Evolutionary conservation across 805 yeast species (phyloP).

Genomic region (Yarrowia sp.): DNA sequence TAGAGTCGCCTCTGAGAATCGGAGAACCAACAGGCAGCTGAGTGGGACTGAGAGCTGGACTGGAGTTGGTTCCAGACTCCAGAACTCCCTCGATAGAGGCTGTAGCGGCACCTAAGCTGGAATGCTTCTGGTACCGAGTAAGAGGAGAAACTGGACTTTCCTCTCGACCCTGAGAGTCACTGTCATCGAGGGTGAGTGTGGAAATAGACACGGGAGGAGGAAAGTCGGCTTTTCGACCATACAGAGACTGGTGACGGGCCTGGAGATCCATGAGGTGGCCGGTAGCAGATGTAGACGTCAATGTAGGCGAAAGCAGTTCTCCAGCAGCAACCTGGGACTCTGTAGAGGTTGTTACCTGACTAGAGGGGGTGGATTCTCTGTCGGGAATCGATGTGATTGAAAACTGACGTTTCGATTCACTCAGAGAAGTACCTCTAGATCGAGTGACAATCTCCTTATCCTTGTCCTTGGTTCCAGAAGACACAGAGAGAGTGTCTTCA

Average conservation of each 20-base stretch:
- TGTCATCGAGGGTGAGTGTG: constrained; percentile 20
- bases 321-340: constrained; percentile 34
- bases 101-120: background rate
- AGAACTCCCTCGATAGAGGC: constrained; percentile 31
- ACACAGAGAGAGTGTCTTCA: constrained; percentile 9
- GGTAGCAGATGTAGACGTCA: constrained; percentile 19
- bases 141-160: constrained; percentile 27
- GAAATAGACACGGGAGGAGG: constrained; percentile 29
- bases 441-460: constrained; percentile 24
- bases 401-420: constrained; percentile 24
- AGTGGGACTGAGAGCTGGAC: constrained; percentile 18
- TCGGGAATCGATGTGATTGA: constrained; percentile 29
- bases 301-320: constrained; percentile 34
- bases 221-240: constrained; percentile 21
- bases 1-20: constrained; percentile 19
- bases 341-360: constrained; percentile 13
- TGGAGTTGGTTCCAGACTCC: constrained; percentile 22
- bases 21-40: constrained; percentile 31
- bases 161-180: constrained; percentile 11
- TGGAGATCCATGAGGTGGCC: constrained; percentile 32
- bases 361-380: constrained; percentile 15
- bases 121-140: constrained; percentile 26
- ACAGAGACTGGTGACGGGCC: constrained; percentile 29
- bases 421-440: constrained; percentile 32
- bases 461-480: background rate